Base-by-base conservation (phyloP, 2,329 filamentous ascomycete genomes). In the Diaporthe amygdali region DNA sequence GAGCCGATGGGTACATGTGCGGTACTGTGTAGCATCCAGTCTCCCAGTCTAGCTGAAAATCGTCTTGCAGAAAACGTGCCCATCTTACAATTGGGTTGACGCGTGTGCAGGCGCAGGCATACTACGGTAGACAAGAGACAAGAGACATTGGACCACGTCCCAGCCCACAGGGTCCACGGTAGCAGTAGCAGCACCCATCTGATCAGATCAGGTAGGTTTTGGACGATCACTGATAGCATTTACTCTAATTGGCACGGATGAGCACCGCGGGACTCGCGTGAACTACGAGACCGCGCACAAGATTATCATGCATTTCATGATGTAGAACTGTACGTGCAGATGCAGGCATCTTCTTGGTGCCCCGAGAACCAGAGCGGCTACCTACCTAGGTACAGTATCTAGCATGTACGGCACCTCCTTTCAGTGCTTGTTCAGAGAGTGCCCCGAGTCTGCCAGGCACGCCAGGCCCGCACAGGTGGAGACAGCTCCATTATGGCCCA, bases 101-200 rank as follows among this genome's bases (percentile, higher is more conserved):
- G 56, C 41, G 56, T 47, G 41, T 47, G 56, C 54, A 20, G 56
- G n/a, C 27, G 46, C 37, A 61, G 25, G 46, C 56, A n/a, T n/a
- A n/a, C n/a, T n/a, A n/a, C n/a, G n/a, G n/a, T n/a, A n/a, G n/a
- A n/a, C n/a, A n/a, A n/a, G n/a, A n/a, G n/a, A n/a, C n/a, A n/a
- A 30, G 51, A 61, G 56, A 63, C 41, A 63, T 63, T 63, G 59
- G 59, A 47, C 27, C 56, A 25, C 56, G 56, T 47, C 56, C 56
- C 56, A 63, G 56, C 41, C 56, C 41, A 17, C 20, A 47, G 56
- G 56, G 56, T 44, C 56, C 56, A 22, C 25, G 32, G 56, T 46
- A n/a, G 39, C 39, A 61, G 39, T 32, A 61, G 56, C 41, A 63
- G 41, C 41, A 47, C 32, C 20, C 59, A 32, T 63, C 59, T 63